Percentiles rank a stretch among this genome's conserved stretches.
These are phyloP conservation scores for Saksenaea vasiformis DNA, from an alignment of 371 early-diverging fungal genomes.

Conservation along the genomic window DNA sequence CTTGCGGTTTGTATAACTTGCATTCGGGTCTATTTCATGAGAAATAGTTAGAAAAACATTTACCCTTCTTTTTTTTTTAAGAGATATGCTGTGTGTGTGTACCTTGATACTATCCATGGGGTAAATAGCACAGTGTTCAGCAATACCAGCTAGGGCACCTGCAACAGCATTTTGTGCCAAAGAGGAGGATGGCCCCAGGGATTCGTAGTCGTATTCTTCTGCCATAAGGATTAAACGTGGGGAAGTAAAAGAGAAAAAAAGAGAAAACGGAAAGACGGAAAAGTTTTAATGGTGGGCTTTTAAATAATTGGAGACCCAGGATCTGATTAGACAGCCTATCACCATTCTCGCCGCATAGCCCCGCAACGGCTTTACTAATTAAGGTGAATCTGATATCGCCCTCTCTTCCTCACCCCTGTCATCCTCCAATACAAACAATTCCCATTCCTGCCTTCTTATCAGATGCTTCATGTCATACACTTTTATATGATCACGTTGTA, in stretches of 20 bases:
- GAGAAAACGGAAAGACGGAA: background rate
- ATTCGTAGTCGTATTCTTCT: conserved; percentile 83
- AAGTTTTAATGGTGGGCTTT: background rate
- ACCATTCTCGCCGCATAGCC: background rate
- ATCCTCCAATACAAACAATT: background rate
- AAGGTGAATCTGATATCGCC: conserved; percentile 11
- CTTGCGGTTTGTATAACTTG: conserved; percentile 63
- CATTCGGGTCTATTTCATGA: conserved; percentile 77
- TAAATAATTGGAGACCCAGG: background rate
- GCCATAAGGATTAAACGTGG: conserved; percentile 14
- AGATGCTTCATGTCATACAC: background rate
- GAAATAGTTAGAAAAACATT: conserved; percentile 11
- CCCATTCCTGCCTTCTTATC: background rate
- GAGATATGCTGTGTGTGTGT: conserved; percentile 14
- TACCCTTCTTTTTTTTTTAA: background rate
- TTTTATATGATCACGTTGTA: background rate
- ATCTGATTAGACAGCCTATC: background rate
- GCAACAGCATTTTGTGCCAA: conserved; percentile 80
- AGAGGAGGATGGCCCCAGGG: conserved; percentile 77
- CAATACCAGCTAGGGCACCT: conserved; percentile 93
- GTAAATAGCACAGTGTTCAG: conserved; percentile 92
- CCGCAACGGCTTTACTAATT: conserved; percentile 7
- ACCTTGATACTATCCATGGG: conserved; percentile 93
- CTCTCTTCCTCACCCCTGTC: background rate
- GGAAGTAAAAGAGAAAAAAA: background rate